phyloP scores from a whole-genome alignment of 768 basidiomycete species.

The Tylopilus sp. region DNA sequence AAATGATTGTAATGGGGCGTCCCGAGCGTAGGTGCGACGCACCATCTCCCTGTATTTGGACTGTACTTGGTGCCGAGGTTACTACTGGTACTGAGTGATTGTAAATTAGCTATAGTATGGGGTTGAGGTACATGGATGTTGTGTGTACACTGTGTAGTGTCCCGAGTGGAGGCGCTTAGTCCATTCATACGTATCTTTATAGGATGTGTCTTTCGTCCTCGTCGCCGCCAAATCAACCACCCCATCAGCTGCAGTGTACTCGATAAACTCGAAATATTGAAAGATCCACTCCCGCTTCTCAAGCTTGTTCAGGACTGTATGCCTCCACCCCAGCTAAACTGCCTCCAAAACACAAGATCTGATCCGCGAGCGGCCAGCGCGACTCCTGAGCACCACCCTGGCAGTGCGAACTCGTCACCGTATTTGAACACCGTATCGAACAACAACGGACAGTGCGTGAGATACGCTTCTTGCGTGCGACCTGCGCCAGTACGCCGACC shows the following conservation, averaged over 20 bases:
- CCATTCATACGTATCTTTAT: too few relatives aligned
- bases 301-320: constrained; percentile 60
- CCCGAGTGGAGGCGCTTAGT: too few relatives aligned
- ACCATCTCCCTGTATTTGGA: too few relatives aligned
- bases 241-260: constrained; percentile 65
- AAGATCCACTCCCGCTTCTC: constrained; percentile 58
- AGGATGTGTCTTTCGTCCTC: not conserved
- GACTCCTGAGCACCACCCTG: constrained; percentile 50
- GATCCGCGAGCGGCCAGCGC: constrained; percentile 34
- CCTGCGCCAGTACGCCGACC: constrained; percentile 17
- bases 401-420: constrained; percentile 60
- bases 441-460: constrained; percentile 73
- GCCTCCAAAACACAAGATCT: constrained; percentile 67
- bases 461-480: constrained; percentile 67
- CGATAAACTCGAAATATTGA: constrained; percentile 59
- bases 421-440: constrained; percentile 74
- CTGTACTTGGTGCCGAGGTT: too few relatives aligned
- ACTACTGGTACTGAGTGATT: too few relatives aligned
- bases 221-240: constrained; percentile 50
- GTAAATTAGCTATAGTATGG: too few relatives aligned
- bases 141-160: too few relatives aligned
- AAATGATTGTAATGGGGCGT: too few relatives aligned
- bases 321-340: constrained; percentile 61
- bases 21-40: too few relatives aligned
- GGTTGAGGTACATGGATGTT: too few relatives aligned